These are phyloP conservation scores for Digitaria exilis DNA, from an alignment of 202 grass and related monocot genomes.

Conservation along the genomic window DNA sequence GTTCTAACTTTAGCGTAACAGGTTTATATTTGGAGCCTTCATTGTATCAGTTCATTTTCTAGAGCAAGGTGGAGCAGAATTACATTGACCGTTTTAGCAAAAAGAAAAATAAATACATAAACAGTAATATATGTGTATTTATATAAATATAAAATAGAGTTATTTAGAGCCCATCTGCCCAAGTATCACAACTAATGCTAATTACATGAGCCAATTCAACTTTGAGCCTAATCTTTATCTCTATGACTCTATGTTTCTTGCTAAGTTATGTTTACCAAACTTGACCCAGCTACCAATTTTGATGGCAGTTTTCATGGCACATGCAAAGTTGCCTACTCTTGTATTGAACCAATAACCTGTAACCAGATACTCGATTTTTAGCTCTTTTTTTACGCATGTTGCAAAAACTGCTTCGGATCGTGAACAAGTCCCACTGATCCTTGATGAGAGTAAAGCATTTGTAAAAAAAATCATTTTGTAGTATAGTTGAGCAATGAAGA, in stretches of 20 bases:
- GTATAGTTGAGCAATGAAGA: too few relatives aligned
- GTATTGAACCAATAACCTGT: not conserved
- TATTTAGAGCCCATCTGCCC: not conserved
- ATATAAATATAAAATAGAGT: not conserved
- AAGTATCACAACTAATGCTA: not conserved
- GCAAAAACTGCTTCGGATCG: not conserved
- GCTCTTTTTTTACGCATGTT: not conserved
- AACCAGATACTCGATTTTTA: not conserved
- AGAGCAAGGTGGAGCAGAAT: not conserved
- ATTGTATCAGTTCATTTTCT: not conserved
- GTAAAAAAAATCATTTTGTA: not conserved
- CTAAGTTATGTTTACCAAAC: not conserved
- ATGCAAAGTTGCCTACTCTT: too few relatives aligned
- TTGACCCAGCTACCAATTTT: not conserved
- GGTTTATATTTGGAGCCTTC: not conserved
- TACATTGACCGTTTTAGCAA: too few relatives aligned
- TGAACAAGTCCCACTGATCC: not conserved
- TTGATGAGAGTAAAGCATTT: not conserved
- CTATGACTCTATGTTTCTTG: not conserved
- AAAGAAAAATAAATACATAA: too few relatives aligned
- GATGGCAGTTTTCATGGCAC: too few relatives aligned
- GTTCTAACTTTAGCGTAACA: not conserved
- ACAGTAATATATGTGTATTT: too few relatives aligned
- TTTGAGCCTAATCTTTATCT: constrained; percentile 13
- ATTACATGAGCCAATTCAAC: not conserved